Evolutionary conservation across 78 protist species (phyloP).

Genomic region (Guillardia theta): DNA sequence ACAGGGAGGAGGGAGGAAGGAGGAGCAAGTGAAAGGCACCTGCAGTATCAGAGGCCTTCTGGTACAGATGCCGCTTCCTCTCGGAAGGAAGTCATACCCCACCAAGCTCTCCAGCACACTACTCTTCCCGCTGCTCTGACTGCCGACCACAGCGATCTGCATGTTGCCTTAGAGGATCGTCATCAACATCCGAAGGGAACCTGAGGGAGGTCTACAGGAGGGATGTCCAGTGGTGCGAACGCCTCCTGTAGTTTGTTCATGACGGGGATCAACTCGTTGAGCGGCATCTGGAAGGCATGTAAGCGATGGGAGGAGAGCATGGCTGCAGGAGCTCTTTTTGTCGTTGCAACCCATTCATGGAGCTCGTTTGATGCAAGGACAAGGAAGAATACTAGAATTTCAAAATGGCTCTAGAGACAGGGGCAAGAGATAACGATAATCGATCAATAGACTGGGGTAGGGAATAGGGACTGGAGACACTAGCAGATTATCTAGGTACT

Average conservation of each 20-base stretch:
- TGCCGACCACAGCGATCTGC: conserved; percentile 95
- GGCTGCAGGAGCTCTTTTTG: too few species aligned
- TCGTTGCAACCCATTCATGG: too few species aligned
- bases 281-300: too few species aligned
- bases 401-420: too few species aligned
- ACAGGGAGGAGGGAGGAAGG: not conserved
- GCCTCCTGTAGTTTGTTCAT: conserved; percentile 85
- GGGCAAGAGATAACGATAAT: too few species aligned
- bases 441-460: too few species aligned
- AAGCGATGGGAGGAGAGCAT: too few species aligned
- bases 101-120: conserved; percentile 89
- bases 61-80: conserved; percentile 82
- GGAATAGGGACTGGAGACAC: too few species aligned
- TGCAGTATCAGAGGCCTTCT: conserved; percentile 91
- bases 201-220: conserved; percentile 6
- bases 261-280: conserved; percentile 70
- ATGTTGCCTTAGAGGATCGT: too few species aligned
- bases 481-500: too few species aligned
- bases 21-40: not conserved
- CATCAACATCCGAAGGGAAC: not conserved
- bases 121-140: conserved; percentile 92
- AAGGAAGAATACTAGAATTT: too few species aligned
- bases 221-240: conserved; percentile 53
- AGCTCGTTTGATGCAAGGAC: too few species aligned
- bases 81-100: conserved; percentile 87